Conservation (phyloP, 2,329 filamentous ascomycete species). For the Pseudovirgaria hyperparasitica region DNA sequence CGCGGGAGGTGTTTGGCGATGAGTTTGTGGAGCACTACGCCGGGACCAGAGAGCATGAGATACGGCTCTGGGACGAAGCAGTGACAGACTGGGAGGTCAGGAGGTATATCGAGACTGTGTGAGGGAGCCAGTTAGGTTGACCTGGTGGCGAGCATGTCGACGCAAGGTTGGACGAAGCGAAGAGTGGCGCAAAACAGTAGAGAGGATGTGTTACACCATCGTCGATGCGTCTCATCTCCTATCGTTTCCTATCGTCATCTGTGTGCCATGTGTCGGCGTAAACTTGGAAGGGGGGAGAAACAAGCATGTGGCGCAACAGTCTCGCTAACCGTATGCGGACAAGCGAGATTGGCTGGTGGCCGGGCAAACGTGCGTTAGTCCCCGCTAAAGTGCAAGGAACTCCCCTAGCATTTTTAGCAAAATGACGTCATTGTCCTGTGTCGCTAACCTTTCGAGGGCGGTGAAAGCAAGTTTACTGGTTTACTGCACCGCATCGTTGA, state of each 20-base stretch:
- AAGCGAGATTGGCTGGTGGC: too few relatives aligned
- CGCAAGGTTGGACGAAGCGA: background rate
- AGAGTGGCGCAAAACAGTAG: too few relatives aligned
- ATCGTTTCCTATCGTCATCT: background rate
- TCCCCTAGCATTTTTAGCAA: too few relatives aligned
- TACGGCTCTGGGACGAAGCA: slow-evolving; percentile 83
- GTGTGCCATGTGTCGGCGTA: background rate
- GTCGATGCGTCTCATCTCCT: background rate
- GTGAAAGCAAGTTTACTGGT: too few relatives aligned
- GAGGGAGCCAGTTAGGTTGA: slow-evolving; percentile 1
- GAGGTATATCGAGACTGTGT: slow-evolving; percentile 24
- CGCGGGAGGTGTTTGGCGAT: slow-evolving; percentile 87
- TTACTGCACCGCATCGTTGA: too few relatives aligned
- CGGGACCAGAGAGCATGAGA: slow-evolving; percentile 84
- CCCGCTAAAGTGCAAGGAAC: too few relatives aligned
- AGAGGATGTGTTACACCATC: background rate
- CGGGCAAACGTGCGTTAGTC: too few relatives aligned
- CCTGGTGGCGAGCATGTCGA: background rate
- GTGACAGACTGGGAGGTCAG: slow-evolving; percentile 84
- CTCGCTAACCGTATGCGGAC: too few relatives aligned
- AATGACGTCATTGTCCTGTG: too few relatives aligned
- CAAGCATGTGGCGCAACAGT: too few relatives aligned
- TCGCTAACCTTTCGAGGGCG: too few relatives aligned
- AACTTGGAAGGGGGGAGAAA: slow-evolving; percentile 1
- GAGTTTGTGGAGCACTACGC: slow-evolving; percentile 93